Evolutionary conservation across 495 filamentous ascomycete genomes (phyloP), one percentile per base, ranked within the genome.

Genomic region (Penicillium argentinense): DNA sequence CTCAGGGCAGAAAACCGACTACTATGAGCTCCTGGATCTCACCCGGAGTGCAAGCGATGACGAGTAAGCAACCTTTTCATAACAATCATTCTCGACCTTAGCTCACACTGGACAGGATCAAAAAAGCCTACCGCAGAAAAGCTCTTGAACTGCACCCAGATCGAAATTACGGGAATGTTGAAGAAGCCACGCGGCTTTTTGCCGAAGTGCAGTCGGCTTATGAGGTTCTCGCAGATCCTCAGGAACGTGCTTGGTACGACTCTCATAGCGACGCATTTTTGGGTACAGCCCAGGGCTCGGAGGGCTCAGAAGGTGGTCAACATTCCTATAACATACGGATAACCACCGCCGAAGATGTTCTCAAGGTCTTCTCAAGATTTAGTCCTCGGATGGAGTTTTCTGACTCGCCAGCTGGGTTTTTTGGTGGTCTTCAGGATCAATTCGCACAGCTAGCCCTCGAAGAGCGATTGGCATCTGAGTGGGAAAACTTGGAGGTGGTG

Each of bases 181-280:
- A 93, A 51, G 81, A 82, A 49, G 81, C 92, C 6, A 98, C 93
- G 0, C 74, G 69, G 47, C 81, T 84, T 14, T 99, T 99, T 62
- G 90, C 91, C 33, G 90, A 93, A 55, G 78, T 97, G 18, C 91
- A 96, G 62, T 77, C 89, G 8, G 93, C 93, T 27, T 96, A 97
- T 65, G 91, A 97, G 61, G 82, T 97, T 16, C 83, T 99, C 2
- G 95, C 91, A 12, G 95, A 99, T 63, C 83, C 89, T 6, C 91
- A 97, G 63, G 93, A 99, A 63, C 83, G 95, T 36, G 85, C 91
- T 7, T 97, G 93, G 93, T 99, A 99, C 66, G 92, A 99, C 59
- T 87, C 89, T 17, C 93, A 99, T 57, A 85, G 89, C 40, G 85
- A 90, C 51, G 84, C 83, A 11, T 90, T 97, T 38, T 71, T 97